Evolutionary conservation across 1,284 basidiomycete genomes (phyloP), one percentile per base, ranked within the genome.

Genomic region (Austroboletus niveus): DNA sequence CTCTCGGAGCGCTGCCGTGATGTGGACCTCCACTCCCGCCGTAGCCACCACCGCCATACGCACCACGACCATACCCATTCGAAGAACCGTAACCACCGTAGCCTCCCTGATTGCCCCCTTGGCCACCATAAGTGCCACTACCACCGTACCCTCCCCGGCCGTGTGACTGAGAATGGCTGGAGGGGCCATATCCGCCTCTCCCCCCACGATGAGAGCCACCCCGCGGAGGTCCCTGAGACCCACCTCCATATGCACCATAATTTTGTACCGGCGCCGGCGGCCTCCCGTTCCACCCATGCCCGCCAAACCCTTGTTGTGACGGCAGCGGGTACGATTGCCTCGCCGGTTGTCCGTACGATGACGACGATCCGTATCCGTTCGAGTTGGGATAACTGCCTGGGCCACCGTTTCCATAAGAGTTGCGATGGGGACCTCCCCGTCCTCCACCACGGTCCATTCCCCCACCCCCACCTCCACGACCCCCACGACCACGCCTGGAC

Each of bases 51-150:
- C 61, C 48, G 5, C 22, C 22, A 29, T 60, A 71, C n/a, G 74
- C 69, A 45, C 79, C 79, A 34, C 80, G 75, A 36, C 75, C 71
- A n/a, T 76, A 70, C 50, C 76, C 77, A 42, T 72, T 73, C 35
- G 79, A 71, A 4, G 77, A 67, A 8, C 69, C 65, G 50, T 69
- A 63, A 11, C 63, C 69, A 36, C 65, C 64, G 52, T 66, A 59
- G 24, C 61, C 54, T 15, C 63, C 61, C 27, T 49, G 42, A 32
- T 35, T 27, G 39, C 39, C 22, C 30, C 55, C 56, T 24, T 54
- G 32, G 30, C 52, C 43, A 43, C 68, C 59, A 27, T 55, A 52
- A 27, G 51, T 48, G 10, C 56, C 24, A 2, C 54, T 51, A 9
- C 62, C 52, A 22, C 63, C 54, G 47, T 66, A 48, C 4, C 69